Percentiles rank a stretch among this genome's conserved stretches.
Evolutionary conservation across 2,329 filamentous ascomycete genomes (phyloP).

Genomic region (Dactylellina drechsleri): DNA sequence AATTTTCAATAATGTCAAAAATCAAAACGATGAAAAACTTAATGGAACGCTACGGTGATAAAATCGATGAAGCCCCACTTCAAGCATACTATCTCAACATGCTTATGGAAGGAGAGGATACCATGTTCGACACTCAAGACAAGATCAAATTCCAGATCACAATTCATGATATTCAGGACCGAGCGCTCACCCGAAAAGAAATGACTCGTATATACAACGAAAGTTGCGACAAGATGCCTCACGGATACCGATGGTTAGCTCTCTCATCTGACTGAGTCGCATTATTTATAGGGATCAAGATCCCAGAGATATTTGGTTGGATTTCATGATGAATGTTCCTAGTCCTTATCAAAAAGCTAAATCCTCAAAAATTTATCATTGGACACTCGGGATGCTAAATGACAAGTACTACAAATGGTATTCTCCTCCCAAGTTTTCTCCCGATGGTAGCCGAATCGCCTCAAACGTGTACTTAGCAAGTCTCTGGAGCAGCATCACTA

Average conservation of each 20-base stretch:
- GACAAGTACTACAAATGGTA: no score
- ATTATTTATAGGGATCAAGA: no score
- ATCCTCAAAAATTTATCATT: no score
- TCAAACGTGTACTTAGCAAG: no score
- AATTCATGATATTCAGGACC: not conserved
- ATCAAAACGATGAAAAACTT: not conserved
- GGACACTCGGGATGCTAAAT: no score
- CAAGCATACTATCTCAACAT: conserved; percentile 22
- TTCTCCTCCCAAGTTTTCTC: no score
- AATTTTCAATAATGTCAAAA: not conserved
- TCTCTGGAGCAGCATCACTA: no score
- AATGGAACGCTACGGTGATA: not conserved
- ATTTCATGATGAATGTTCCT: no score
- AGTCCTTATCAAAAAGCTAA: no score
- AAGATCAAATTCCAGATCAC: not conserved
- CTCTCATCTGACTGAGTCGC: not conserved
- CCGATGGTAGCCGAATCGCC: no score
- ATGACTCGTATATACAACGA: not conserved
- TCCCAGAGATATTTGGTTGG: no score
- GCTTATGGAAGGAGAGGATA: conserved; percentile 15
- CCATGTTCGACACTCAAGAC: not conserved
- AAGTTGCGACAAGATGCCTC: no score
- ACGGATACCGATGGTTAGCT: not conserved
- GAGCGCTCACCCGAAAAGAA: not conserved
- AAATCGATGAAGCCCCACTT: not conserved